phyloP scores from a whole-genome alignment of 1,139 yeast species.

The Candida labiduridarum region DNA sequence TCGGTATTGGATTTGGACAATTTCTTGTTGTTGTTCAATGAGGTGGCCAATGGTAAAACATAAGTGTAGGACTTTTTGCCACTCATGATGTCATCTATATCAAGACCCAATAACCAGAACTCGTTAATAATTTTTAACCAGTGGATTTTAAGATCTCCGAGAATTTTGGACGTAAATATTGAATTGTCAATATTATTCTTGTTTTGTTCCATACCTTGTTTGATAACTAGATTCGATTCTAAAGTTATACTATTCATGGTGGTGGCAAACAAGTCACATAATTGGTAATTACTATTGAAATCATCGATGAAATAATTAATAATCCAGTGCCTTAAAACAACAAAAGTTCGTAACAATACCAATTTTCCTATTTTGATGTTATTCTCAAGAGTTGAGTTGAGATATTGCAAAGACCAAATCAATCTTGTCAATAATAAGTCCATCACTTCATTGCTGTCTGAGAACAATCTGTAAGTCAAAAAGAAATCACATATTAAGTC shows the following conservation, averaged over 20 bases:
- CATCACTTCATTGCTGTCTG: conserved; percentile 58
- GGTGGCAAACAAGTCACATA: conserved; percentile 52
- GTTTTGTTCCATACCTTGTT: conserved; percentile 2
- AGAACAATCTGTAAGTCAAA: conserved; percentile 75
- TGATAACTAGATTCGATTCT: conserved; percentile 30
- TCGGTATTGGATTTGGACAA: conserved; percentile 40
- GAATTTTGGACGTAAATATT: conserved; percentile 42
- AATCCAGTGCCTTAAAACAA: conserved; percentile 86
- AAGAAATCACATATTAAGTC: conserved; percentile 81
- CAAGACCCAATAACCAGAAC: conserved; percentile 34
- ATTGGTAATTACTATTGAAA: conserved; percentile 48
- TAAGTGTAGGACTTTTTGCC: conserved; percentile 23
- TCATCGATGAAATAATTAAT: conserved; percentile 75
- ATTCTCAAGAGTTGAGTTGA: conserved; percentile 32
- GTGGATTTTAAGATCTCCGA: conserved; percentile 47
- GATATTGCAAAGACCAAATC: conserved; percentile 68
- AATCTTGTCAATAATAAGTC: conserved; percentile 64
- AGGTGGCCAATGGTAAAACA: conserved; percentile 32
- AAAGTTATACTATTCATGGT: conserved; percentile 50
- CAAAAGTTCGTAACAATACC: conserved; percentile 83
- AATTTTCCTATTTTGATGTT: conserved; percentile 60
- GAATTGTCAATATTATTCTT: conserved; percentile 10
- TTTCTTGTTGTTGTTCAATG: conserved; percentile 22
- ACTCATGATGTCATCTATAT: conserved; percentile 22
- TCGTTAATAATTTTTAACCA: conserved; percentile 39